phyloP scores from a whole-genome alignment of 169 alveolate genomes.

The Plasmodium adleri region DNA sequence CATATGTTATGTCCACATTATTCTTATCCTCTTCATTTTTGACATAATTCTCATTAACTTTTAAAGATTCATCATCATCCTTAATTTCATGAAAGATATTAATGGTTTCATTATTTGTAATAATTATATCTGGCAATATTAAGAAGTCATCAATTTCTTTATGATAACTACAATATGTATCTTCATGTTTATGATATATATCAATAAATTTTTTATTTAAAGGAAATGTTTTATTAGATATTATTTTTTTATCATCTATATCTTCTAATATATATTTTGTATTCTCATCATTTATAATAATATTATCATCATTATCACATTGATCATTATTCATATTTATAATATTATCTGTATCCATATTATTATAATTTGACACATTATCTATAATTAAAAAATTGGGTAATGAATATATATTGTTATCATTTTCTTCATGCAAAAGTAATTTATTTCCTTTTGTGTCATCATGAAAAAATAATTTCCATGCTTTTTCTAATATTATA shows the following conservation, averaged over 20 bases:
- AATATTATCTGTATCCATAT: background rate
- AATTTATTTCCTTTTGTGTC: constrained; percentile 24
- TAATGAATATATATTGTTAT: constrained; percentile 17
- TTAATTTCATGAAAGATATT: background rate
- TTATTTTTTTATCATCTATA: constrained; percentile 1
- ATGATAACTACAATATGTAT: constrained; percentile 26
- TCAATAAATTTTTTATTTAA: constrained; percentile 40
- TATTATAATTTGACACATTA: background rate
- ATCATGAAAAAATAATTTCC: constrained; percentile 29
- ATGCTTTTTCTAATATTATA: constrained; percentile 20
- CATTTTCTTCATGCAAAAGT: constrained; percentile 16
- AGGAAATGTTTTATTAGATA: constrained; percentile 13
- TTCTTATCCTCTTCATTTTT: background rate
- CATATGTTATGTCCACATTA: background rate
- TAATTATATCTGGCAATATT: constrained; percentile 15
- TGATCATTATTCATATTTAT: background rate
- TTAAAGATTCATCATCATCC: background rate
- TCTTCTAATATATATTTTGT: background rate
- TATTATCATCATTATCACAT: background rate
- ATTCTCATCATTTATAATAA: background rate
- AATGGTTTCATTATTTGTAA: background rate
- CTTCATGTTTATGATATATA: constrained; percentile 64
- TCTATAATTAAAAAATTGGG: constrained; percentile 44
- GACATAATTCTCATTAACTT: background rate
- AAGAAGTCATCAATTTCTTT: constrained; percentile 67